A percentile compares a stretch with the other conserved stretches of the same genome.
Evolutionary conservation across 2,329 filamentous ascomycete genomes (phyloP).

Genomic region (Balansia obtecta): DNA sequence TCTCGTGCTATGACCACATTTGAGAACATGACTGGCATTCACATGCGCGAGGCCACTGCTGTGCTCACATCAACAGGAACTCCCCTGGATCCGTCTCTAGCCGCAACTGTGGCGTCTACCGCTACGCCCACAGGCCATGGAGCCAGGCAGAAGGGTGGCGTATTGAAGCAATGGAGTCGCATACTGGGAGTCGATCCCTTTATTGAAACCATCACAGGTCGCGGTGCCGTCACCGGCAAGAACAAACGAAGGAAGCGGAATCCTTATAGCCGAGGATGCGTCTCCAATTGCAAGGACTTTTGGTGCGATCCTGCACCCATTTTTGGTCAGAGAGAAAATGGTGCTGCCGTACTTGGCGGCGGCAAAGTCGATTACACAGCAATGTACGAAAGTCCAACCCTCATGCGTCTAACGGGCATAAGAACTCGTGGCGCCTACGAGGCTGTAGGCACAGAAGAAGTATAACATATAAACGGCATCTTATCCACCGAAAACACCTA

Average conservation of each 20-base stretch:
- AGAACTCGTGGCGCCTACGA: slow-evolving; percentile 48
- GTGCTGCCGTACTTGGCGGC: slow-evolving; percentile 65
- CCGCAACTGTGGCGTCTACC: slow-evolving; percentile 33
- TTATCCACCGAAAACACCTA: background rate
- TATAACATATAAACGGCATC: slow-evolving; percentile 24
- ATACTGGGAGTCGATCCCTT: slow-evolving; percentile 89
- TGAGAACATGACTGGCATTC: slow-evolving; percentile 84
- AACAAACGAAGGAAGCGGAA: slow-evolving; percentile 52
- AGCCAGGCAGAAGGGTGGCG: slow-evolving; percentile 48
- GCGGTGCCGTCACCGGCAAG: slow-evolving; percentile 51
- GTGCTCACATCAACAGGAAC: slow-evolving; percentile 70
- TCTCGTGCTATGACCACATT: slow-evolving; percentile 89
- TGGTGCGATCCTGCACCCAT: slow-evolving; percentile 84
- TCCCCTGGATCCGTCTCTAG: slow-evolving; percentile 55
- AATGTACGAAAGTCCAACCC: slow-evolving; percentile 74
- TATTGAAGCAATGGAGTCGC: slow-evolving; percentile 67
- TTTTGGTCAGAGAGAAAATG: slow-evolving; percentile 62
- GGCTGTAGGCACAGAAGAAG: slow-evolving; percentile 44
- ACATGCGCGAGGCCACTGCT: slow-evolving; percentile 47
- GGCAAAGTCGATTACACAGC: slow-evolving; percentile 73
- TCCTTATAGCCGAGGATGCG: slow-evolving; percentile 69
- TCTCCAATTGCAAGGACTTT: slow-evolving; percentile 92
- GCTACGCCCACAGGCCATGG: slow-evolving; percentile 31
- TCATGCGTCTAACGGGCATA: slow-evolving; percentile 46
- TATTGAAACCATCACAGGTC: slow-evolving; percentile 78